A percentile compares a stretch with the other conserved stretches of the same genome.
phyloP scores from a whole-genome alignment of 192 early-diverging fungal species.

The Thamnidium elegans region DNA sequence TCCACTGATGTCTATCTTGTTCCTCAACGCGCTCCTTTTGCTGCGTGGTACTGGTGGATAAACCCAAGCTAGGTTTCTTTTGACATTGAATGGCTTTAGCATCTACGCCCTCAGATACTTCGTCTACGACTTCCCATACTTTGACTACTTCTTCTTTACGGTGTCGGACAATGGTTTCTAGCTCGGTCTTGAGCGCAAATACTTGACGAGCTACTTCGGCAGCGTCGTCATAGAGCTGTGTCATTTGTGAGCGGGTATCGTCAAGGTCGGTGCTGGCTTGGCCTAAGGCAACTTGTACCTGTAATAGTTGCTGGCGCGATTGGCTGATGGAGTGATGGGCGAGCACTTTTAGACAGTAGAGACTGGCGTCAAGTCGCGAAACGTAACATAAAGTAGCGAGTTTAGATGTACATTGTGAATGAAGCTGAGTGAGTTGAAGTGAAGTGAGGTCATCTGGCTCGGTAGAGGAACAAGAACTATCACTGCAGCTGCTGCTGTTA shows the following conservation, averaged over 20 bases:
- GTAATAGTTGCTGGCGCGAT: constrained; percentile 25
- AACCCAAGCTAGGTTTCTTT: too few species aligned
- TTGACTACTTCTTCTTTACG: constrained; percentile 50
- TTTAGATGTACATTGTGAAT: not conserved
- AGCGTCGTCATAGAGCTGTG: constrained; percentile 43
- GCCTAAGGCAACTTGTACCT: constrained; percentile 39
- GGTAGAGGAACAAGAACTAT: not conserved
- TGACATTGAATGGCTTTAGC: constrained; percentile 4
- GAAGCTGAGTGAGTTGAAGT: not conserved
- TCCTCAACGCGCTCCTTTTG: constrained; percentile 15
- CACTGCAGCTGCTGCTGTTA: not conserved
- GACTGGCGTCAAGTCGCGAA: constrained; percentile 22
- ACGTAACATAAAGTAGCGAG: constrained; percentile 4
- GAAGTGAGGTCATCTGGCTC: not conserved
- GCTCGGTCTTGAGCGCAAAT: constrained; percentile 40
- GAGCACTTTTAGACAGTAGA: constrained; percentile 29
- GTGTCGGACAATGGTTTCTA: constrained; percentile 45
- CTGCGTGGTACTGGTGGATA: not conserved
- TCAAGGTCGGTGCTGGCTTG: constrained; percentile 43
- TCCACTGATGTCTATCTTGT: constrained; percentile 42
- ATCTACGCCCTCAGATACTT: constrained; percentile 36
- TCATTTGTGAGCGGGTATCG: constrained; percentile 39
- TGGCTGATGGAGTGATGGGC: constrained; percentile 14
- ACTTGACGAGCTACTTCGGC: constrained; percentile 45
- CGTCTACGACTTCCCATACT: constrained; percentile 53